phyloP scores from a whole-genome alignment of 805 yeast genomes.

The Tetrapisispora iriomotensis region DNA sequence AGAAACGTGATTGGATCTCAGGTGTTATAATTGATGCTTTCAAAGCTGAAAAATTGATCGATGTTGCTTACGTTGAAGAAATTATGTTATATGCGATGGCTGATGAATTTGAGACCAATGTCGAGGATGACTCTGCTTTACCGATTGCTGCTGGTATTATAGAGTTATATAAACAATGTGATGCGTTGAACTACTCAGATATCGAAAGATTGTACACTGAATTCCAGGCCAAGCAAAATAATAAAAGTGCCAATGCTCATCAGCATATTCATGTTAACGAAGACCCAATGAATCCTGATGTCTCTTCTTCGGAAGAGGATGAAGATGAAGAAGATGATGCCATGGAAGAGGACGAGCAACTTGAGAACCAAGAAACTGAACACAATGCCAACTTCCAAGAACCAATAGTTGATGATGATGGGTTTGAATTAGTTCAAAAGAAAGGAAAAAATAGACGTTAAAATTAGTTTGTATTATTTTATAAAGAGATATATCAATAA shows the following conservation, averaged over 20 bases:
- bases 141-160: constrained; percentile 60
- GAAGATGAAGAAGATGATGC: constrained; percentile 35
- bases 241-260: constrained; percentile 20
- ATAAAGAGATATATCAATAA: too few relatives aligned
- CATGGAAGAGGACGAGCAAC: constrained; percentile 32
- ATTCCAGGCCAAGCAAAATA: constrained; percentile 47
- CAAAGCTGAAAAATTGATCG: constrained; percentile 51
- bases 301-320: constrained; percentile 38
- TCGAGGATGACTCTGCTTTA: constrained; percentile 84
- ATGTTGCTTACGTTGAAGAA: constrained; percentile 72
- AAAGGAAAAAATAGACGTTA: constrained; percentile 44
- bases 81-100: constrained; percentile 80
- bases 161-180: constrained; percentile 56
- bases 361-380: constrained; percentile 11
- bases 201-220: constrained; percentile 51
- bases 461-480: too few relatives aligned
- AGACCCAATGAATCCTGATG: constrained; percentile 59
- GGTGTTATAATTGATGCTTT: constrained; percentile 76
- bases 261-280: constrained; percentile 42
- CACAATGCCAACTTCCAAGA: constrained; percentile 19
- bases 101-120: constrained; percentile 83
- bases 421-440: constrained; percentile 79
- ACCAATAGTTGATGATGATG: constrained; percentile 87
- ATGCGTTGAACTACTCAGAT: constrained; percentile 38
- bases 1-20: constrained; percentile 91